Conservation (phyloP, 768 basidiomycete species). For the Dacryopinax spathularia region DNA sequence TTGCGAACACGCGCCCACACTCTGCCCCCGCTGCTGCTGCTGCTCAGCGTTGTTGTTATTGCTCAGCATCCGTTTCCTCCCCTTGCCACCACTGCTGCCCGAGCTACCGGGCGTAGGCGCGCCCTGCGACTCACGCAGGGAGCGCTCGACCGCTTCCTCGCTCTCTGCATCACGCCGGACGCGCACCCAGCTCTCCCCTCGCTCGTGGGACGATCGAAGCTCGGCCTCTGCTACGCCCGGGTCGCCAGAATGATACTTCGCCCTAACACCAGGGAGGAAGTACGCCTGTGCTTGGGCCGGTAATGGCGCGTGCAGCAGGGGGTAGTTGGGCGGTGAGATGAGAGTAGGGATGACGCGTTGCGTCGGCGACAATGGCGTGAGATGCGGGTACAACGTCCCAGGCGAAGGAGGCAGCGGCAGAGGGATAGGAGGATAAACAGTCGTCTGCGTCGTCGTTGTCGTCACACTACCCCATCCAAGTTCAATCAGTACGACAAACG, state of each 20-base stretch:
- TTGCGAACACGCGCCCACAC: slow-evolving; percentile 7
- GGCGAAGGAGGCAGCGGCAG: slow-evolving; percentile 54
- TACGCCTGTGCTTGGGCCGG: slow-evolving; percentile 69
- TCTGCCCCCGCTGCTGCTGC: slow-evolving; percentile 27
- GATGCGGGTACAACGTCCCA: not conserved
- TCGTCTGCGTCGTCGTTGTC: slow-evolving; percentile 84
- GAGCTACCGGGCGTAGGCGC: not conserved
- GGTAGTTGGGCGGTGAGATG: slow-evolving; percentile 44
- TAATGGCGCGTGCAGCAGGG: slow-evolving; percentile 58
- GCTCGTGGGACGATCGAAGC: slow-evolving; percentile 44
- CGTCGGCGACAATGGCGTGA: slow-evolving; percentile 54
- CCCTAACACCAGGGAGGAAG: slow-evolving; percentile 32
- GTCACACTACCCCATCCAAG: no score
- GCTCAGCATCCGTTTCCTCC: slow-evolving; percentile 40
- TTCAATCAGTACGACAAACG: no score
- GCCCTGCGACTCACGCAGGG: slow-evolving; percentile 18
- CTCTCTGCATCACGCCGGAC: slow-evolving; percentile 30
- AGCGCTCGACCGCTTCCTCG: slow-evolving; percentile 68
- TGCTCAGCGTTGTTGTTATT: slow-evolving; percentile 42
- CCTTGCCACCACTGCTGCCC: slow-evolving; percentile 16
- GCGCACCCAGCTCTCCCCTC: slow-evolving; percentile 62
- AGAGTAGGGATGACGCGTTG: slow-evolving; percentile 29
- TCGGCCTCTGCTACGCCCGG: slow-evolving; percentile 61
- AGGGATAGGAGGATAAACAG: slow-evolving; percentile 77
- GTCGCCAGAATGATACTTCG: slow-evolving; percentile 47